Percentiles rank a stretch among this genome's conserved stretches.
Evolutionary conservation across 2,329 filamentous ascomycete genomes (phyloP).

Genomic region (Thermothelomyces thermophilus): DNA sequence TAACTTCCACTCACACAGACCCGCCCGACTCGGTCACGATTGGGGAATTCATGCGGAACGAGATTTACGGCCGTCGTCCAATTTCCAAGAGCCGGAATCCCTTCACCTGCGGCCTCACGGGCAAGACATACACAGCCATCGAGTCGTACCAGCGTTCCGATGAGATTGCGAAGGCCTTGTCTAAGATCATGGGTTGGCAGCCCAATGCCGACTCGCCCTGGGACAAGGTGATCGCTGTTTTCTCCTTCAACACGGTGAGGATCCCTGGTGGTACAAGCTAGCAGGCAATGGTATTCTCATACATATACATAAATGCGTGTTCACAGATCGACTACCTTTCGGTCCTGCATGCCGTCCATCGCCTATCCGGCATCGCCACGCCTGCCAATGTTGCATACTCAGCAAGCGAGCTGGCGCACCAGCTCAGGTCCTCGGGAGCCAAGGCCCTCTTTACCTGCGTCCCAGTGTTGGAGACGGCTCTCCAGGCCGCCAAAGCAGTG

Average conservation of each 20-base stretch:
- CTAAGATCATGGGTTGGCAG: constrained; percentile 63
- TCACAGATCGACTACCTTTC: constrained; percentile 66
- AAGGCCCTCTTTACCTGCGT: constrained; percentile 66
- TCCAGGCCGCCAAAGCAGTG: constrained; percentile 56
- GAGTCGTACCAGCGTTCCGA: constrained; percentile 63
- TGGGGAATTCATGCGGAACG: constrained; percentile 69
- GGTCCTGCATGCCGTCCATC: constrained; percentile 66
- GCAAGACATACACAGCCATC: constrained; percentile 55
- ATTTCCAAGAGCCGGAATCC: constrained; percentile 59
- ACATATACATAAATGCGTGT: constrained; percentile 42
- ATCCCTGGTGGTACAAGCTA: too few species aligned
- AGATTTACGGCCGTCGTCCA: constrained; percentile 60
- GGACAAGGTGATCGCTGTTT: constrained; percentile 73
- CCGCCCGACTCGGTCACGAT: constrained; percentile 69
- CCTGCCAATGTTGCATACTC: constrained; percentile 73
- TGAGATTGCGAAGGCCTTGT: constrained; percentile 59
- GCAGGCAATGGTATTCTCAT: not conserved
- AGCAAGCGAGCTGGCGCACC: constrained; percentile 61
- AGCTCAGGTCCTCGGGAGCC: constrained; percentile 62
- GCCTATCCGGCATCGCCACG: constrained; percentile 65
- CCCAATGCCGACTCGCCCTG: constrained; percentile 67
- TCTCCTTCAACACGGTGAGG: constrained; percentile 71
- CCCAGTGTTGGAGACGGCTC: constrained; percentile 56
- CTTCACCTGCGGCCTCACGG: constrained; percentile 70
- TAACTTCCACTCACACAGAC: constrained; percentile 30